Conservation (phyloP, 768 basidiomycete species). For the Inosperma sp. region DNA sequence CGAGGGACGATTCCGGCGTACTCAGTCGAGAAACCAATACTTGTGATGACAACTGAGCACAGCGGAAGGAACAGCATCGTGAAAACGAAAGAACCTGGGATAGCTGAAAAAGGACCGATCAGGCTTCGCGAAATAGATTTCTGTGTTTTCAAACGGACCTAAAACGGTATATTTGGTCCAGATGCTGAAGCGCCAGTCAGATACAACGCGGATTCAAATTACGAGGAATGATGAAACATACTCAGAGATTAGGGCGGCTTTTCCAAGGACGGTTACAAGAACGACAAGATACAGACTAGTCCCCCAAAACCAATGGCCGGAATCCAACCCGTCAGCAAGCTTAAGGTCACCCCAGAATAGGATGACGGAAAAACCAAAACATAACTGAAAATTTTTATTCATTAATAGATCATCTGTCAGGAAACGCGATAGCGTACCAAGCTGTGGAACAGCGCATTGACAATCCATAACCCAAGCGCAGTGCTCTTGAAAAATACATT, state of each 20-base stretch:
- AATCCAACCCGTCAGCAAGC: constrained; percentile 71
- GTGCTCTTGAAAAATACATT: constrained; percentile 91
- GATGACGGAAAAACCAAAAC: constrained; percentile 84
- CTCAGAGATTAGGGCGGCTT: constrained; percentile 97
- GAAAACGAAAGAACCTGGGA: constrained; percentile 94
- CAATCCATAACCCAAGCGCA: constrained; percentile 89
- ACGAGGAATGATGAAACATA: constrained; percentile 41
- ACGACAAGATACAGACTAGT: constrained; percentile 91
- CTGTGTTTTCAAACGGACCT: constrained; percentile 40
- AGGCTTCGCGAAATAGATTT: no score
- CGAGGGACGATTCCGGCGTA: constrained; percentile 85
- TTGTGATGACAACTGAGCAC: constrained; percentile 82
- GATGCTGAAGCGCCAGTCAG: constrained; percentile 53
- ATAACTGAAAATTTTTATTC: no score
- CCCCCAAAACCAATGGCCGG: constrained; percentile 99
- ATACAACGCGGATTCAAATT: not conserved
- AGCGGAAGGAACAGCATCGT: constrained; percentile 95
- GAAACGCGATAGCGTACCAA: constrained; percentile 46
- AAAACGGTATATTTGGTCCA: constrained; percentile 99
- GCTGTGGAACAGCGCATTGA: constrained; percentile 87
- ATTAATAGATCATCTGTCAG: no score
- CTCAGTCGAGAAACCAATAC: constrained; percentile 83
- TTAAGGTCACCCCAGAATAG: constrained; percentile 94
- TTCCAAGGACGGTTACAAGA: constrained; percentile 91
- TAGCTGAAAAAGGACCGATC: constrained; percentile 52